Percentiles rank a stretch among this genome's conserved stretches.
Evolutionary conservation across 169 alveolate species (phyloP).

Genomic region (Eimeria brunetti): DNA sequence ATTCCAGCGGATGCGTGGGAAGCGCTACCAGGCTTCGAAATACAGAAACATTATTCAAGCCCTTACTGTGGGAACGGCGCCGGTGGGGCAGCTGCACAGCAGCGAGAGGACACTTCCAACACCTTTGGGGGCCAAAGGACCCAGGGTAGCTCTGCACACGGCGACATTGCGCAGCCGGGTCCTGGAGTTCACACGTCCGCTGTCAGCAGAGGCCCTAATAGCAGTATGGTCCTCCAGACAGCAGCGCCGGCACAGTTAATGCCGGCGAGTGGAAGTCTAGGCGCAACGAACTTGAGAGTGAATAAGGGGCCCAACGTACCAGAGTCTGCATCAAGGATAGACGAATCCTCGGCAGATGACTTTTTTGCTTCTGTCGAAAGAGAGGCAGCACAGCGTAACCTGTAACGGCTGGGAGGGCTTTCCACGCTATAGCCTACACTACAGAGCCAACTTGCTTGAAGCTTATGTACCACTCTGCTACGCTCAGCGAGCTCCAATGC

Average conservation of each 20-base stretch:
- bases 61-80: neutral
- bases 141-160: neutral
- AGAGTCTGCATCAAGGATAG: neutral
- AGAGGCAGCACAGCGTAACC: constrained; percentile 39
- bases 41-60: neutral
- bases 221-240: constrained; percentile 27
- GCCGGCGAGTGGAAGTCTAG: neutral
- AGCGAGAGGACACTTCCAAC: neutral
- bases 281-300: neutral
- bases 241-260: neutral
- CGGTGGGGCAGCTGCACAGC: neutral
- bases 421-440: too few relatives aligned
- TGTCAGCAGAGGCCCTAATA: neutral
- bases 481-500: neutral
- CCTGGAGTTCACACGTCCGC: neutral
- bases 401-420: neutral
- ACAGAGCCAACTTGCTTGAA: neutral
- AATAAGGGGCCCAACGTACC: neutral
- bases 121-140: neutral
- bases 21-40: constrained; percentile 20
- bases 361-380: constrained; percentile 56
- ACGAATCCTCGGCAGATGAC: constrained; percentile 30
- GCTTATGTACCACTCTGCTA: neutral
- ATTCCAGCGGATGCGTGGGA: constrained; percentile 54
- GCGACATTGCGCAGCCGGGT: neutral